Conservation (phyloP, 495 filamentous ascomycete genomes). For the Rhizodiscina lignyota region DNA sequence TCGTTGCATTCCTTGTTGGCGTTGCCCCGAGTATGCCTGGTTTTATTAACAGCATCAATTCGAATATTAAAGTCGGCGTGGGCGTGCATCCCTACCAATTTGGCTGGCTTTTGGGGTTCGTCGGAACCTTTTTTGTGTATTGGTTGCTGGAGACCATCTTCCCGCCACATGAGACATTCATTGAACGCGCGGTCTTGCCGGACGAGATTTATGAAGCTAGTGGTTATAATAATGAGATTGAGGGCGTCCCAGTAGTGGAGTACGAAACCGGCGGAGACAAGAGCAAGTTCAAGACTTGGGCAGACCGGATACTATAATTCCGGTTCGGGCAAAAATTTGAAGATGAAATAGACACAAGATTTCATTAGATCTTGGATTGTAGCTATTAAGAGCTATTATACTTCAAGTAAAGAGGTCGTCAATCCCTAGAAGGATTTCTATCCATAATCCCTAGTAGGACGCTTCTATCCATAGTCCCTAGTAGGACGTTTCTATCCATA, state of each 20-base stretch:
- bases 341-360: too few relatives aligned
- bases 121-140: conserved; percentile 30
- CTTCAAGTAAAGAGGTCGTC: too few relatives aligned
- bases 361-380: too few relatives aligned
- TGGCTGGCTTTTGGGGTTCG: conserved; percentile 39
- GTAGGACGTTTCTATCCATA: too few relatives aligned
- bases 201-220: conserved; percentile 17
- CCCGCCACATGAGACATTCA: conserved; percentile 22
- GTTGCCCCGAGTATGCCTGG: conserved; percentile 46
- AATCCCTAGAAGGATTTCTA: too few relatives aligned
- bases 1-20: conserved; percentile 43
- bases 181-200: conserved; percentile 18
- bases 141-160: conserved; percentile 23
- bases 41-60: conserved; percentile 33
- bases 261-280: not conserved
- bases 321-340: too few relatives aligned
- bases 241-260: conserved; percentile 7
- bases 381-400: too few relatives aligned
- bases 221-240: conserved; percentile 6
- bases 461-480: too few relatives aligned
- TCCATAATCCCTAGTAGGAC: too few relatives aligned
- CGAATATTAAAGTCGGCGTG: conserved; percentile 25
- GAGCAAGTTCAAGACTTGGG: not conserved
- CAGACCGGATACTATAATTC: not conserved
- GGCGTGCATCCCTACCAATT: conserved; percentile 37